Evolutionary conservation across 768 basidiomycete genomes (phyloP), one percentile per base, ranked within the genome.

Genomic region (Dictyophora rubrovolvata): DNA sequence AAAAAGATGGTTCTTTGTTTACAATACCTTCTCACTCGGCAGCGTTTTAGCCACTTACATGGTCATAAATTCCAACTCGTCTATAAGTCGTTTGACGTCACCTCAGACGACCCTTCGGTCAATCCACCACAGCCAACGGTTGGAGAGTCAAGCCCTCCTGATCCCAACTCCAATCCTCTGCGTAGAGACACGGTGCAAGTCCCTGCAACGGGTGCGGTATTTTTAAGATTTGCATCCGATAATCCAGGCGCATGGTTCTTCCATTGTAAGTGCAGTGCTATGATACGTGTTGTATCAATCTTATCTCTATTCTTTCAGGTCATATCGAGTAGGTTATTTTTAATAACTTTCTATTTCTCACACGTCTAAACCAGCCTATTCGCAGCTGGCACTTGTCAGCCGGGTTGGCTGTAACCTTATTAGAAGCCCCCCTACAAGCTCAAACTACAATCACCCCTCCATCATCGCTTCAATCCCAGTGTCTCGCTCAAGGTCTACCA

Each of bases 181-280:
- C 84, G 92, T n/a, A 80, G 95, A 46, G 95, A 99, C 70, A 94
- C 92, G 0, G 74, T 95, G 16, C 79, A 83, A 59, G 81, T 96
- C 54, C 86, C 88, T 2, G 77, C 82, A 3, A 77, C 77, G 60
- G 71, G 79, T 18, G 84, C 84, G 2, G 87, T 79, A 11, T 88
- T 87, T 0, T 72, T 99, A 49, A 83, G 92, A 20, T 71, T 93
- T 65, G 73, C 85, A 51, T 90, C 91, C 1, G 89, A 98, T 69
- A 98, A 98, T 71, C 95, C 95, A 0, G 95, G 95, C 11, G 84
- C 80, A 8, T 94, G 91, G 88, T 70, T 92, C 63, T 80, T 92
- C 69, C 89, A 90, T 69, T 92, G 84, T 86, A 66, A 56, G 85
- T 74, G 49, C 16, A 11, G 37, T 12, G 12, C 14, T 14, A 48